A percentile compares a stretch with the other conserved stretches of the same genome.
Conservation (phyloP, 305 asterid genomes). For the Fraxinus latifolia region DNA sequence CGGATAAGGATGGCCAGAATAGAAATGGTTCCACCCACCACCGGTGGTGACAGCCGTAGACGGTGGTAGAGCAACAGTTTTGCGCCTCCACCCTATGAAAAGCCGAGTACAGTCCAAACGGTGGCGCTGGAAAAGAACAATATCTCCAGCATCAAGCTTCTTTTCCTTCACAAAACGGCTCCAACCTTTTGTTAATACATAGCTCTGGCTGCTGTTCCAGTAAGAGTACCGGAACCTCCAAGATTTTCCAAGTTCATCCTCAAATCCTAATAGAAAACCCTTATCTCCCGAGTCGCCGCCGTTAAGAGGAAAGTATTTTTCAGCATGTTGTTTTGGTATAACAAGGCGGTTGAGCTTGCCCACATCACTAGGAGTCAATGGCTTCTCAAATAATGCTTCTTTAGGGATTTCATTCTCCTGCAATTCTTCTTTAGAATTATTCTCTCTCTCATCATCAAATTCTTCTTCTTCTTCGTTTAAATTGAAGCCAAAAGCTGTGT, state of each 20-base stretch:
- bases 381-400: slow-evolving; percentile 27
- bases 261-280: slow-evolving; percentile 10
- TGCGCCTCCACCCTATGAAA: slow-evolving; percentile 56
- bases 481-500: neutral
- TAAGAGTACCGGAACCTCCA: slow-evolving; percentile 23
- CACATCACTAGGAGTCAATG: slow-evolving; percentile 24
- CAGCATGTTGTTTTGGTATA: slow-evolving; percentile 20
- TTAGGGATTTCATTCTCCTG: slow-evolving; percentile 24
- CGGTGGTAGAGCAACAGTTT: slow-evolving; percentile 9
- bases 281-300: neutral
- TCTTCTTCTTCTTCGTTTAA: neutral
- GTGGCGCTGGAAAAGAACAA: slow-evolving; percentile 46
- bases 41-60: slow-evolving; percentile 1
- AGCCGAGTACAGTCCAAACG: slow-evolving; percentile 35
- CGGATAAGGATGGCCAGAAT: slow-evolving; percentile 30
- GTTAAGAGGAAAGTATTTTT: slow-evolving; percentile 15
- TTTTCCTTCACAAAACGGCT: slow-evolving; percentile 22
- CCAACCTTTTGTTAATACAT: slow-evolving; percentile 24
- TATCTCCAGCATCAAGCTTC: slow-evolving; percentile 46
- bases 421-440: neutral
- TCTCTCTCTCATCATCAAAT: neutral
- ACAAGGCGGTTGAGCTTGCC: slow-evolving; percentile 24
- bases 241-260: slow-evolving; percentile 40
- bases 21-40: slow-evolving; percentile 23
- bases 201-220: slow-evolving; percentile 25